Evolutionary conservation across 805 yeast species (phyloP).

Genomic region (Wickerhamomyces ciferrii): DNA sequence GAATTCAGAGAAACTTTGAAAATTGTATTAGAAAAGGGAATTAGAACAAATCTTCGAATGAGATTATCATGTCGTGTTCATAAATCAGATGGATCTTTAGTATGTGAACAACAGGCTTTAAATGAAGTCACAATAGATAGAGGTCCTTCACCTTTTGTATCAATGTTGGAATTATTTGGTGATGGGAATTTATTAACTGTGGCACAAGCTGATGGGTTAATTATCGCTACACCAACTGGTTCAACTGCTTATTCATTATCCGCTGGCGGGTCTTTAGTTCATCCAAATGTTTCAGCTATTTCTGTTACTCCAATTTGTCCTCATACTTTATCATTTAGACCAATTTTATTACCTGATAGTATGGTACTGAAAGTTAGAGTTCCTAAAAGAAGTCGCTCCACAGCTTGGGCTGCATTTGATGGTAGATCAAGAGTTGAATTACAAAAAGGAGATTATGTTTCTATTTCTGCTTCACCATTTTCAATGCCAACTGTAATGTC

Average conservation of each 20-base stretch:
- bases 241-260: conserved; percentile 93
- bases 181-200: conserved; percentile 80
- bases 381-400: conserved; percentile 74
- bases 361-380: conserved; percentile 80
- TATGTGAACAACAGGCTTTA: conserved; percentile 68
- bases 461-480: conserved; percentile 79
- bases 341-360: conserved; percentile 89
- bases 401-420: conserved; percentile 97
- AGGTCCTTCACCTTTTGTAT: conserved; percentile 90
- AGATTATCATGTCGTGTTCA: conserved; percentile 78
- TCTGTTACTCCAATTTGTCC: conserved; percentile 96
- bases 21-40: conserved; percentile 62
- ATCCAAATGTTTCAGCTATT: conserved; percentile 89
- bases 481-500: conserved; percentile 92
- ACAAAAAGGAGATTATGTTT: conserved; percentile 76
- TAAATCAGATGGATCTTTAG: conserved; percentile 29
- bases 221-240: conserved; percentile 92
- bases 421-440: conserved; percentile 86
- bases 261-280: conserved; percentile 94
- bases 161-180: conserved; percentile 85
- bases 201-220: conserved; percentile 92
- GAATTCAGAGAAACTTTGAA: conserved; percentile 57
- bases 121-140: conserved; percentile 90
- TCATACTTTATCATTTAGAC: conserved; percentile 89
- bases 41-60: conserved; percentile 77